Evolutionary conservation across 768 basidiomycete genomes (phyloP), one percentile per base, ranked within the genome.

Genomic region (Lactarius evosmus): DNA sequence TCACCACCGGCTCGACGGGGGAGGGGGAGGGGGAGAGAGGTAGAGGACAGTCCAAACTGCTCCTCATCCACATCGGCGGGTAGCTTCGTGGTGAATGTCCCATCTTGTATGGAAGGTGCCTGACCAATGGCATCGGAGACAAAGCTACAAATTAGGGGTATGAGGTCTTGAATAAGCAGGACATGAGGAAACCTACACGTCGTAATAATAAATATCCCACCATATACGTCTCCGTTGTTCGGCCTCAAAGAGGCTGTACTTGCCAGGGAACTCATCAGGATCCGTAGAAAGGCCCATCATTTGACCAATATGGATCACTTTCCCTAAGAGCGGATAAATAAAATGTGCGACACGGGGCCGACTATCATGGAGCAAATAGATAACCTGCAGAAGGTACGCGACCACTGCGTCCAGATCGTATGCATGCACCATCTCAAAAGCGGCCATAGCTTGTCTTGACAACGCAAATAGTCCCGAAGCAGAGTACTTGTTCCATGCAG

Each of bases 191-290:
- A 82, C 88, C 69, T 72, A 91, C 91, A 87, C 70, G 72, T 93
- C 91, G 72, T 85, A 91, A 73, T 83, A 89, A 70, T 85, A 81
- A 12, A 91, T 78, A 58, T 89, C 87, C 91, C 91, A 93, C 88
- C 91, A 91, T 7, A 89, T 73, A 66, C 85, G 74, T 62, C 83
- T 73, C 60, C 85, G 74, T 55, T 78, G 74, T 72, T 83, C 82
- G 12, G 80, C 80, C 54, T 85, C 79, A 52, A 81, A 84, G 2
- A 82, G 72, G 50, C 68, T 77, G 67, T 80, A 82, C 69, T 72
- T 80, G 32, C 78, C 77, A 0, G 78, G 74, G 62, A 77, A 77
- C 64, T 82, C 82, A 65, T 83, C 83, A 0, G 85, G 83, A 67
- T 90, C 88, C 32, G 75, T 74, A 16, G 78, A 79, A 8, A 91